Base-by-base conservation (phyloP, 2,329 filamentous ascomycete genomes). In the Alternaria conjuncta region DNA sequence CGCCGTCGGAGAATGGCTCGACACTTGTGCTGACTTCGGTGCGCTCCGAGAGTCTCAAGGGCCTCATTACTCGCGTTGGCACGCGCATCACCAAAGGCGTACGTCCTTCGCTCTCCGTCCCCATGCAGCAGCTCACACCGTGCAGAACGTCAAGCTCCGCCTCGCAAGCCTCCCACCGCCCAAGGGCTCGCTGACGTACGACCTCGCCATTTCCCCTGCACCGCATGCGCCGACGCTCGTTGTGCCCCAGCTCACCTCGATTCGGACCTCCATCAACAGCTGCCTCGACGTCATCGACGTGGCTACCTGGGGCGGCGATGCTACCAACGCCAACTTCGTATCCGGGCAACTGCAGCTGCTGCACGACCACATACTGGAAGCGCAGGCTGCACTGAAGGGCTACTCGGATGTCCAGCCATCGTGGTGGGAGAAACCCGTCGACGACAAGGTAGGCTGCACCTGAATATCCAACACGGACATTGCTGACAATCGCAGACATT, bases 21-120 rank as follows among this genome's bases (percentile, higher is more conserved):
- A 99, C 95, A 1, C 88, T 99, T 26, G 94, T 96, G 28, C 86
- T 99, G 69, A 96, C 92, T 65, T 96, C 94, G 13, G 87, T 91
- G 60, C 88, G 94, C 60, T 95, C 93, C 59, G 96, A 99, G 82
- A 89, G 88, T 70, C 89, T 98, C 66, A 99, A 99, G 80, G 96
- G 96, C 18, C 92, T 93, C 72, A 88, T 98, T 64, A 98, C 95
- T 1, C 89, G 96, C 57, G 89, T 97, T 36, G 96, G 96, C 43
- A 93, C 93, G n/a, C 89, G 91, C 55, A 91, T 99, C 67, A 91
- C 97, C 67, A 97, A 97, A 79, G 95, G 94, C 69, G 92, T 94
- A 84, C 72, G 90, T 60, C 13, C 10, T 21, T 6, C 6, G 13
- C 15, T 15, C 45, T 86, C 32, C 57, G 11, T 12, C 21, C 49